Evolutionary conservation across 2,329 filamentous ascomycete species (phyloP), one percentile per base, ranked within the genome.

Genomic region (Exophiala sp.): DNA sequence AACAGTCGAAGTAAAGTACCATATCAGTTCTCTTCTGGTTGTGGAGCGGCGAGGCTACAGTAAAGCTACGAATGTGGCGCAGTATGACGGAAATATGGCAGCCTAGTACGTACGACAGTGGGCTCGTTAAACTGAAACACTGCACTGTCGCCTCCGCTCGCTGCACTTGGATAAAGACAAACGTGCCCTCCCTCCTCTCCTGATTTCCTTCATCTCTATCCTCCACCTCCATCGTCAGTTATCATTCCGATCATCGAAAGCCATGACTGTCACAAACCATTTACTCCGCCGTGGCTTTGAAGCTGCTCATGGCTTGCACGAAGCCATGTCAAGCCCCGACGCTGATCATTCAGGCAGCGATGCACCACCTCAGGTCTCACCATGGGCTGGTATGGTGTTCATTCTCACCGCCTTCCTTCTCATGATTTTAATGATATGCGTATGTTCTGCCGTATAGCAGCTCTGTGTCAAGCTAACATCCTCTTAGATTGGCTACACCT

Each of bases 401-500:
- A 48, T 62, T 30, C 37, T 68, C 21, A 67, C 64, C 5, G 43
- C 45, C 13, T 2, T 65, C 11, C 39, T 61, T n/a, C 52, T 65
- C 16, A 11, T 57, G n/a, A 23, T 62, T 32, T 44, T 59, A 16
- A 18, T 61, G 10, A 59, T 62, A 42, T 55, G 60, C 13, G 66
- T 69, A 60, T 58, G 65, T 60, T 9, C 23, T 30, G 32, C 9
- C 34, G 16, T 21, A 29, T 27, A 7, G 23, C 24, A 18, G n/a
- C 24, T 23, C 14, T 4, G 6, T n/a, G 11, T 7, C 10, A 14
- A 21, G 19, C 48, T 50, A n/a, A 58, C 43, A 22, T 4, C 11
- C 3, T n/a, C n/a, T 35, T 27, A 57, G 55, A 52, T 59, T 19
- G 53, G 47, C 35, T 86, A 85, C 68, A 80, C 78, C 38, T 76